Evolutionary conservation across 768 basidiomycete species (phyloP).

Genomic region (Erythrobasidium yunnanense): DNA sequence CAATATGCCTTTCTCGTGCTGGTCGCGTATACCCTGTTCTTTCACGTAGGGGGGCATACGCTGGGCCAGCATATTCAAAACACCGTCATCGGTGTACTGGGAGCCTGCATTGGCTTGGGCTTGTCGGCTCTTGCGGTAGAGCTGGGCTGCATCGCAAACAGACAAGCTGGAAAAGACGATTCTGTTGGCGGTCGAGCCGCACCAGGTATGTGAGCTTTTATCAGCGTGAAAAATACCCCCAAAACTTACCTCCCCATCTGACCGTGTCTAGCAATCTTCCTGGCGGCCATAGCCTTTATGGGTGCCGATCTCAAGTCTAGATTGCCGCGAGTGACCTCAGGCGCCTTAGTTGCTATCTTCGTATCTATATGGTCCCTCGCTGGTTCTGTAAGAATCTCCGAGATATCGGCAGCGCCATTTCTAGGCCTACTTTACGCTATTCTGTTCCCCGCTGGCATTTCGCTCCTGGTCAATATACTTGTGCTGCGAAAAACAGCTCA

Average conservation of each 20-base stretch:
- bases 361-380: background rate
- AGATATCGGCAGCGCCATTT: slow-evolving; percentile 1
- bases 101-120: background rate
- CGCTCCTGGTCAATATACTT: background rate
- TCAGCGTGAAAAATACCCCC: too few species aligned
- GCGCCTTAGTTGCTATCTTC: background rate
- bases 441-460: slow-evolving; percentile 16
- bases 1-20: slow-evolving; percentile 11
- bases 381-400: background rate
- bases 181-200: slow-evolving; percentile 2
- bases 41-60: slow-evolving; percentile 1
- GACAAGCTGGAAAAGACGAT: background rate
- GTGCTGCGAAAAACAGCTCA: background rate
- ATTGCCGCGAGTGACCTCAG: slow-evolving; percentile 1
- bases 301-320: background rate
- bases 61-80: slow-evolving; percentile 20
- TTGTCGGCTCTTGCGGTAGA: slow-evolving; percentile 16
- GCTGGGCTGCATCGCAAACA: slow-evolving; percentile 9
- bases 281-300: slow-evolving; percentile 13
- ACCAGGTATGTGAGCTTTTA: too few species aligned
- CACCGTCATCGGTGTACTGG: background rate
- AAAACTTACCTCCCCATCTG: too few species aligned
- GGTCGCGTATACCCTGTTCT: slow-evolving; percentile 20
- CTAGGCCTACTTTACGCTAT: slow-evolving; percentile 16
- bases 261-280: too few species aligned